Evolutionary conservation across 805 yeast species (phyloP), one percentile per base, ranked within the genome.

Genomic region (Yarrowia divulgata): DNA sequence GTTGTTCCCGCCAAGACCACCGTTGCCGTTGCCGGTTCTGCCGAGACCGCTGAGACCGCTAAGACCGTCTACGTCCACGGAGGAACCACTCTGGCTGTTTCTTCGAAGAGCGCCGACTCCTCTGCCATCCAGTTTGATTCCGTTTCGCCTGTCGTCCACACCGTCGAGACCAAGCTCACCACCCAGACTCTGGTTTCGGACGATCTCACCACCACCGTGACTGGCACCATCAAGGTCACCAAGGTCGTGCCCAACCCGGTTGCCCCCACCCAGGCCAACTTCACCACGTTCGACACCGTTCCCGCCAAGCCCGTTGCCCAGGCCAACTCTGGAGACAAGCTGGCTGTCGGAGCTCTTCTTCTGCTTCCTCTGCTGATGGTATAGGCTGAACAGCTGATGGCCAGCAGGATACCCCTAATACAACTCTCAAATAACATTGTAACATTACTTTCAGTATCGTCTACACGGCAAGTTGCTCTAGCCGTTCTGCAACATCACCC

Each of bases 251-350:
- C 9, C 7, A 39, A 10, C 40, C 13, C 46, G 13, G 9, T 8
- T 8, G 23, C 10, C 1, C 46, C 46, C n/a, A n/a, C 18, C 23
- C 46, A 43, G 23, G 46, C 46, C 23, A 43, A 43, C 46, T 2
- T 9, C 46, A n/a, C 46, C 23, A n/a, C 46, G 9, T 5, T 12
- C 12, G 39, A 9, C 46, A 2, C 46, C 4, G 46, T 16, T 16
- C 45, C 45, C 16, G 5, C 46, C 23, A n/a, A 23, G 29, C 29
- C 23, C 14, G 46, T 43, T 18, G 23, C 46, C 23, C 46, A 43
- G 46, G 46, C 46, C 46, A 43, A 43, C 46, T 3, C 23, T 4
- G 46, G 46, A n/a, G 23, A 43, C 46, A 43, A 43, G 46, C 46
- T 43, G 19, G 23, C 46, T 1, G 23, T 43, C 18, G 46, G 46